Conservation (phyloP, 208 protist genomes). For the Trypanosomatidae sp. region DNA sequence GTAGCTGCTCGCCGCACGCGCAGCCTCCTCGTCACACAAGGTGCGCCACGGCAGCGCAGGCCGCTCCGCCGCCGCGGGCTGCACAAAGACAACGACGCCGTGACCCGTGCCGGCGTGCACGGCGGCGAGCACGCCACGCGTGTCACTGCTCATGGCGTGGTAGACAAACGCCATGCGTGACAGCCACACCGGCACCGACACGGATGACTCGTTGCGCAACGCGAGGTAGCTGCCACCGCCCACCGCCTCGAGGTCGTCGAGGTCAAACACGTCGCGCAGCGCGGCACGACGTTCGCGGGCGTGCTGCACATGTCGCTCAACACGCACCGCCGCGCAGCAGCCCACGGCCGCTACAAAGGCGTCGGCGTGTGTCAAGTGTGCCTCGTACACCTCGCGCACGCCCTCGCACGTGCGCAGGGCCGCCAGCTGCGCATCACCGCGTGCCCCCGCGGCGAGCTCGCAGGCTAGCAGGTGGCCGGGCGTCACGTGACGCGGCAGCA, state of each 20-base stretch:
- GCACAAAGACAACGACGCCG: conserved; percentile 57
- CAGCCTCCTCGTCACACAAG: conserved; percentile 44
- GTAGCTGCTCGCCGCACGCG: conserved; percentile 17
- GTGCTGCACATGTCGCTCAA: conserved; percentile 35
- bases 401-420: conserved; percentile 43
- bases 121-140: conserved; percentile 52
- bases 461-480: too few relatives aligned
- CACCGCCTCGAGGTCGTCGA: conserved; percentile 47
- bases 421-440: conserved; percentile 62
- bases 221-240: conserved; percentile 29
- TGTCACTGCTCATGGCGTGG: conserved; percentile 37
- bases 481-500: too few relatives aligned
- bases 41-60: conserved; percentile 45
- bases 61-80: conserved; percentile 53
- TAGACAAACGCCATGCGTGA: conserved; percentile 72
- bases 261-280: conserved; percentile 51
- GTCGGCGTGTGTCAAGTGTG: conserved; percentile 36
- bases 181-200: too few relatives aligned
- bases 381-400: conserved; percentile 65
- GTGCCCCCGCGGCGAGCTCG: conserved; percentile 27
- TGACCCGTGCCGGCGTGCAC: conserved; percentile 35
- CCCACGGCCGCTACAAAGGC: conserved; percentile 45
- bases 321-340: conserved; percentile 43
- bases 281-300: conserved; percentile 11
- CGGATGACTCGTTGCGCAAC: conserved; percentile 13